Percentiles rank a stretch among this genome's conserved stretches.
These are phyloP conservation scores for Ceriops tagal DNA, from an alignment of 345 rosid species.

Conservation along the genomic window DNA sequence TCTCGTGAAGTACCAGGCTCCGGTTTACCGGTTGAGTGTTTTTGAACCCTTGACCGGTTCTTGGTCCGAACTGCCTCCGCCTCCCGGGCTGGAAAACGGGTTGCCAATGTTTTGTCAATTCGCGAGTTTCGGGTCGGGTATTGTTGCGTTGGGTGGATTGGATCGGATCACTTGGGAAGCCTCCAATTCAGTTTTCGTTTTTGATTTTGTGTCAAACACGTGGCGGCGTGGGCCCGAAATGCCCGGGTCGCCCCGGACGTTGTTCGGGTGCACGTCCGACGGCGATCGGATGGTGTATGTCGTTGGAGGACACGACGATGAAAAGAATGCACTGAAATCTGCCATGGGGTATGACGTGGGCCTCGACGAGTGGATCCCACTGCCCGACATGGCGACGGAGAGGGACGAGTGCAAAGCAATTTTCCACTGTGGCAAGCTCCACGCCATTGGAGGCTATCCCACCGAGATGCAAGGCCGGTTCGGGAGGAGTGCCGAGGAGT, in stretches of 20 bases:
- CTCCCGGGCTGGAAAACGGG: constrained; percentile 41
- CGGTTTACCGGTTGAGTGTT: constrained; percentile 36
- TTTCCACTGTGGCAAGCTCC: constrained; percentile 61
- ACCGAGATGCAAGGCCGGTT: constrained; percentile 75
- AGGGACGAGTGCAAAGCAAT: constrained; percentile 73
- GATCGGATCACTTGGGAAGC: constrained; percentile 62
- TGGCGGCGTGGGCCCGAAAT: constrained; percentile 69
- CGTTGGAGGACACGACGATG: constrained; percentile 72
- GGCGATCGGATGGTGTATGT: constrained; percentile 52
- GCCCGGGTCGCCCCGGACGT: constrained; percentile 59
- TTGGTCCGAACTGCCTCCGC: constrained; percentile 56
- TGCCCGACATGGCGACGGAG: constrained; percentile 69
- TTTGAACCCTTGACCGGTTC: constrained; percentile 52
- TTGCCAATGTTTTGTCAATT: constrained; percentile 66
- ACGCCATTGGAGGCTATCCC: constrained; percentile 69
- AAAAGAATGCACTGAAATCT: constrained; percentile 64
- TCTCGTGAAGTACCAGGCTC: constrained; percentile 27
- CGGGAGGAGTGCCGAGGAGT: constrained; percentile 42
- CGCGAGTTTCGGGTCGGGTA: constrained; percentile 50
- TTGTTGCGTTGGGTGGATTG: constrained; percentile 79
- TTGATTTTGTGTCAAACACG: constrained; percentile 40
- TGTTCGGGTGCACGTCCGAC: constrained; percentile 71
- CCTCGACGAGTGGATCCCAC: constrained; percentile 42
- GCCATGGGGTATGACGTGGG: constrained; percentile 57
- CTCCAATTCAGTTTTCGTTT: constrained; percentile 45